Evolutionary conservation across 768 basidiomycete species (phyloP).

Genomic region (Dioszegia crocea): DNA sequence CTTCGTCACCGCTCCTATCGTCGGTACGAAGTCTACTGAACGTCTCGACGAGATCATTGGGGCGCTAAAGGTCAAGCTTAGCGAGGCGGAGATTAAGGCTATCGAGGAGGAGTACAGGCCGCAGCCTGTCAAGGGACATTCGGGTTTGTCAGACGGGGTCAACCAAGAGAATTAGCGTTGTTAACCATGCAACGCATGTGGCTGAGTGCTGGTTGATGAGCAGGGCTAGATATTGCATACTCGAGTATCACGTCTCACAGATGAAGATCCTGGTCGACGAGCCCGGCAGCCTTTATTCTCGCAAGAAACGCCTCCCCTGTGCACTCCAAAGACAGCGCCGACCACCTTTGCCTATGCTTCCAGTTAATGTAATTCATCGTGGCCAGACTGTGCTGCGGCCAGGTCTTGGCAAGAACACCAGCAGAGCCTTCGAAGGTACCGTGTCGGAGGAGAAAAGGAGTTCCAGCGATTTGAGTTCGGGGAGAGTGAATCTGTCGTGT

Average conservation of each 20-base stretch:
- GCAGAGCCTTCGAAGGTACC: not conserved
- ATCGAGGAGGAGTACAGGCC: conserved; percentile 49
- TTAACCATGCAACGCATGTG: too few relatives aligned
- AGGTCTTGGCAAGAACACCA: not conserved
- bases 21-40: conserved; percentile 57
- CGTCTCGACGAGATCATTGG: conserved; percentile 59
- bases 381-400: not conserved
- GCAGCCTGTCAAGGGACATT: too few relatives aligned
- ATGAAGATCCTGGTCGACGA: too few relatives aligned
- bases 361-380: not conserved
- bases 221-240: too few relatives aligned
- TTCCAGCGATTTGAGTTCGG: not conserved
- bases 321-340: not conserved
- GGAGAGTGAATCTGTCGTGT: not conserved
- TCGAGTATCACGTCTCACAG: too few relatives aligned
- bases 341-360: not conserved
- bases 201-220: too few relatives aligned
- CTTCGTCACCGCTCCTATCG: conserved; percentile 60
- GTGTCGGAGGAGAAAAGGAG: not conserved
- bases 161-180: too few relatives aligned
- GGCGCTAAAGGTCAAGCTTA: conserved; percentile 55
- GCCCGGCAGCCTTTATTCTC: not conserved
- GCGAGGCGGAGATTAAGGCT: conserved; percentile 58
- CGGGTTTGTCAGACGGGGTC: too few relatives aligned
- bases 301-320: not conserved